Evolutionary conservation across 768 basidiomycete genomes (phyloP).

Genomic region (Lentinus brumalis): DNA sequence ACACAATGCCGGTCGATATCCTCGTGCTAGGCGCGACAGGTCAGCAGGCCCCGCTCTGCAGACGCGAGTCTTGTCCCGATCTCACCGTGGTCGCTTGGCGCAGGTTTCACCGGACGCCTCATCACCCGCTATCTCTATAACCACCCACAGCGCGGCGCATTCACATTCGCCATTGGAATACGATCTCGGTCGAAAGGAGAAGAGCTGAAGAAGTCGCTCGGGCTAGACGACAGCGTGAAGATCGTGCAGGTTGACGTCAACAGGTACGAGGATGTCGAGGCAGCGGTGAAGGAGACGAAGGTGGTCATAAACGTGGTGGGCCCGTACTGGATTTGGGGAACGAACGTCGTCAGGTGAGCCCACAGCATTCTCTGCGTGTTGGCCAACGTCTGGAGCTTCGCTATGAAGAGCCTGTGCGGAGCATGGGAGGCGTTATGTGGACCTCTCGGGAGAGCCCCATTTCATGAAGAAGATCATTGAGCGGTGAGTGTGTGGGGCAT

Average conservation of each 20-base stretch:
- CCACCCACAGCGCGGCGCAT: slow-evolving; percentile 60
- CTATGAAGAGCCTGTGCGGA: slow-evolving; percentile 65
- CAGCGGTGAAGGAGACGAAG: slow-evolving; percentile 53
- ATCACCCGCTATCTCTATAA: slow-evolving; percentile 64
- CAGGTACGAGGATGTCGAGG: slow-evolving; percentile 52
- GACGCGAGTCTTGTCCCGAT: background rate
- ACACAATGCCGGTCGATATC: slow-evolving; percentile 50
- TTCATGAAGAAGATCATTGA: slow-evolving; percentile 68
- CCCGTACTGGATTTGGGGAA: slow-evolving; percentile 72
- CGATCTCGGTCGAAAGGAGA: slow-evolving; percentile 67
- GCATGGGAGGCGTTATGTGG: slow-evolving; percentile 81
- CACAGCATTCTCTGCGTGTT: background rate
- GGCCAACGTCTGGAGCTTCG: background rate
- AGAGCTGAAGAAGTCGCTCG: slow-evolving; percentile 48
- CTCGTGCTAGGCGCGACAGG: slow-evolving; percentile 73
- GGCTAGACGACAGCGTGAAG: slow-evolving; percentile 44
- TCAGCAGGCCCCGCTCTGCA: slow-evolving; percentile 23
- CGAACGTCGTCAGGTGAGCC: slow-evolving; percentile 67
- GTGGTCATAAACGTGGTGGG: slow-evolving; percentile 81
- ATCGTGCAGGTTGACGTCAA: slow-evolving; percentile 62
- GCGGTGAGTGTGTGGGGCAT: slow-evolving; percentile 44
- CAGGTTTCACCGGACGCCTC: slow-evolving; percentile 71
- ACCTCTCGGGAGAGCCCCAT: slow-evolving; percentile 72
- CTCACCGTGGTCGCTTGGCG: background rate
- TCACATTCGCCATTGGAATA: slow-evolving; percentile 71